Evolutionary conservation across 345 rosid genomes (phyloP).

Genomic region (Moricandia moricandioides): DNA sequence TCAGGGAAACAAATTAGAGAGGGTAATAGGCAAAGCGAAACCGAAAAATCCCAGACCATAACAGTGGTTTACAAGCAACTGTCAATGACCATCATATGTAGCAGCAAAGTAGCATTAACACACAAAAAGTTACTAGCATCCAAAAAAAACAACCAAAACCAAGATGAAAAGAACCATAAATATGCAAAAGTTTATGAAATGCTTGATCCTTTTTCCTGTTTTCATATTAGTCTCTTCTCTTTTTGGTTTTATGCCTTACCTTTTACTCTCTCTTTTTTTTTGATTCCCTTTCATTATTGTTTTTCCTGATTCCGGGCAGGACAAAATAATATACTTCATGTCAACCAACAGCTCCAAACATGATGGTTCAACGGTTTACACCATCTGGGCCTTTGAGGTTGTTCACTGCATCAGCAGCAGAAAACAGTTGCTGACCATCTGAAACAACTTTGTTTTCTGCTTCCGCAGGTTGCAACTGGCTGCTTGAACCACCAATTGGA

Average conservation of each 20-base stretch:
- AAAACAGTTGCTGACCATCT: conserved; percentile 22
- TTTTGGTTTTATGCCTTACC: conserved; percentile 28
- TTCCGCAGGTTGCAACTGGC: conserved; percentile 15
- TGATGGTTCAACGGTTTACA: conserved; percentile 32
- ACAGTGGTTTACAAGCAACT: conserved; percentile 30
- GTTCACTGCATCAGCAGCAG: neutral
- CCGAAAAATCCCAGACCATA: conserved; percentile 18
- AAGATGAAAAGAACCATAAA: conserved; percentile 22
- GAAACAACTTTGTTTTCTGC: neutral
- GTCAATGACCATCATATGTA: neutral
- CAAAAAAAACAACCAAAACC: conserved; percentile 15
- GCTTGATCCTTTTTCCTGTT: conserved; percentile 29
- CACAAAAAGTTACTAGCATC: conserved; percentile 22
- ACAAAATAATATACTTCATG: conserved; percentile 29
- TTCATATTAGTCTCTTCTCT: conserved; percentile 20
- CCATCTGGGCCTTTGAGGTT: conserved; percentile 18
- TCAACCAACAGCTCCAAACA: conserved; percentile 22
- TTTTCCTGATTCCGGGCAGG: conserved; percentile 26
- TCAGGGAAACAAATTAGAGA: neutral
- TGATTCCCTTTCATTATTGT: conserved; percentile 30
- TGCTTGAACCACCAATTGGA: conserved; percentile 30
- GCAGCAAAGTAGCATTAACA: conserved; percentile 12
- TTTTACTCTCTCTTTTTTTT: neutral
- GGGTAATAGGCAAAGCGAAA: neutral
- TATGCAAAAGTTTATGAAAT: conserved; percentile 20